phyloP scores from a whole-genome alignment of 2,329 filamentous ascomycete species.

The Ophiocordyceps robertsii region DNA sequence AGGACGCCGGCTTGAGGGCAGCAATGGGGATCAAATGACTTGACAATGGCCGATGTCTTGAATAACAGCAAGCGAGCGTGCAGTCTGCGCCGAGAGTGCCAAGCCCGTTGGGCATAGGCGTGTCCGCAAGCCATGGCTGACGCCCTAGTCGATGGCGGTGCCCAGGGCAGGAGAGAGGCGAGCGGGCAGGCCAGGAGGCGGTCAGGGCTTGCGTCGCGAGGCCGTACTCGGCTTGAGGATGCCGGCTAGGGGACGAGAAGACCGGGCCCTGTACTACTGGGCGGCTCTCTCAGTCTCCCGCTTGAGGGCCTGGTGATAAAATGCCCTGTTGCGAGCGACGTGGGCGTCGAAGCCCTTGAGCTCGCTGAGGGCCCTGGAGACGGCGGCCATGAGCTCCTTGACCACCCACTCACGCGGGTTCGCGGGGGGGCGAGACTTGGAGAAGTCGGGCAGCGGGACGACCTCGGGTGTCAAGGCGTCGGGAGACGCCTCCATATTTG shows the following conservation, averaged over 20 bases:
- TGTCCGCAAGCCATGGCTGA: no score
- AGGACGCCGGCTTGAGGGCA: constrained; percentile 10
- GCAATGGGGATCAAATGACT: neutral
- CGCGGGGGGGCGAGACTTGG: neutral
- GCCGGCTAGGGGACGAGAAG: neutral
- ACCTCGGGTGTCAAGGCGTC: neutral
- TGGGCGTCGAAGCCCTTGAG: constrained; percentile 13
- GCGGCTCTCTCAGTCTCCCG: constrained; percentile 6
- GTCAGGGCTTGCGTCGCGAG: no score
- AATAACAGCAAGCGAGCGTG: no score
- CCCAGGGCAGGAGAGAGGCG: no score
- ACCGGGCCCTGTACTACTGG: neutral
- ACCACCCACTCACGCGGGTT: constrained; percentile 11
- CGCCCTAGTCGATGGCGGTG: no score
- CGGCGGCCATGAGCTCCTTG: constrained; percentile 8
- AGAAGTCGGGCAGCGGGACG: constrained; percentile 9
- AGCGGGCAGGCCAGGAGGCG: no score
- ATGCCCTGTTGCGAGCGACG: constrained; percentile 3
- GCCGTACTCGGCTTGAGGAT: neutral
- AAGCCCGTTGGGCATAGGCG: no score
- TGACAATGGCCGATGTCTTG: no score
- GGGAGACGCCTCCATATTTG: constrained; percentile 13
- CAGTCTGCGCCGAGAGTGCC: no score
- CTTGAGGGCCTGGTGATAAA: constrained; percentile 11
- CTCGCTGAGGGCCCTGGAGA: constrained; percentile 7